Percentiles rank a stretch among this genome's conserved stretches.
These are phyloP conservation scores for Huiozyma naganishii DNA, from an alignment of 805 yeast species.

Conservation along the genomic window DNA sequence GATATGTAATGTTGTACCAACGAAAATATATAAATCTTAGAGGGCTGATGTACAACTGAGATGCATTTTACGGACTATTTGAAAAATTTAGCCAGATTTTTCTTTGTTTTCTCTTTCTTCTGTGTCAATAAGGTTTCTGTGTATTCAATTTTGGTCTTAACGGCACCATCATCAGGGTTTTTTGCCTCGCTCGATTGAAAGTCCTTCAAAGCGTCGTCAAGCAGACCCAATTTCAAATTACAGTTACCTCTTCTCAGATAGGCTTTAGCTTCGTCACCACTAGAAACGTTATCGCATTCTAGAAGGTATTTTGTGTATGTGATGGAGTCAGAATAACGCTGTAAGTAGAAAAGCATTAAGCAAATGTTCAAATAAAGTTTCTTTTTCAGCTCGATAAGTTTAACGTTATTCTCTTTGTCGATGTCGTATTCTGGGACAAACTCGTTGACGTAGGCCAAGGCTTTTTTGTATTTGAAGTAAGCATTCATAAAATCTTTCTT, in stretches of 20 bases:
- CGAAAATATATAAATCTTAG: neutral
- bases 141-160: constrained; percentile 34
- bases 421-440: constrained; percentile 57
- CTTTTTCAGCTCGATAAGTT: constrained; percentile 38
- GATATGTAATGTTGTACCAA: constrained; percentile 3
- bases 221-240: constrained; percentile 34
- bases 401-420: constrained; percentile 40
- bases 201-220: constrained; percentile 39
- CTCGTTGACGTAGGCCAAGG: constrained; percentile 61
- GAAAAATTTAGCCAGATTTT: constrained; percentile 56
- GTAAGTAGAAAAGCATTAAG: constrained; percentile 39
- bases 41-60: neutral
- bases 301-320: constrained; percentile 47
- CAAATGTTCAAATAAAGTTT: constrained; percentile 43
- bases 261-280: constrained; percentile 46
- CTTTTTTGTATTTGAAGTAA: constrained; percentile 50
- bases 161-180: constrained; percentile 40
- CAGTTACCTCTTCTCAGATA: constrained; percentile 45
- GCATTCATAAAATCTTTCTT: constrained; percentile 42
- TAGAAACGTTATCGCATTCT: constrained; percentile 34
- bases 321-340: constrained; percentile 38
- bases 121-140: constrained; percentile 33
- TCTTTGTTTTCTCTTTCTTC: constrained; percentile 39
- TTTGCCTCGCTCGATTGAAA: constrained; percentile 34
- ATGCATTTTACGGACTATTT: constrained; percentile 3